Evolutionary conservation across 176 grass and related monocot genomes (phyloP).

Genomic region (Ananas comosus): DNA sequence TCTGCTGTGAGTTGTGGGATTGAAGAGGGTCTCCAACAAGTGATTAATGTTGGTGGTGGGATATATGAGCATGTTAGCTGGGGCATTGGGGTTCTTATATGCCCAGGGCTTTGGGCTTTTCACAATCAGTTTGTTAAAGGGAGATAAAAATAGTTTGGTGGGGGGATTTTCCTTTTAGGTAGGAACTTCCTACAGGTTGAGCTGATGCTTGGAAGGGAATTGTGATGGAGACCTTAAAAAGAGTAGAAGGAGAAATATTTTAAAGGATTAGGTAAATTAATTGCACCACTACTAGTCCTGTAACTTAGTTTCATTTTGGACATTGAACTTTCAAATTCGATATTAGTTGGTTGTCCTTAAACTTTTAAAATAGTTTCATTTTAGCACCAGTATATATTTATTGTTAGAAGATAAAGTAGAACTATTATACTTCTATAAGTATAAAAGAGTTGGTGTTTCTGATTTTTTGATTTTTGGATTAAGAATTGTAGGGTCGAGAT

Average conservation of each 20-base stretch:
- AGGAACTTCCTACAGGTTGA: not conserved
- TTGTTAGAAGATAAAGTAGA: too few relatives aligned
- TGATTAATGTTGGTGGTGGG: not conserved
- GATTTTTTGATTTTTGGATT: too few relatives aligned
- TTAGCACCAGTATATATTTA: too few relatives aligned
- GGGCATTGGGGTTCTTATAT: not conserved
- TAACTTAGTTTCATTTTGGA: too few relatives aligned
- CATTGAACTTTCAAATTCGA: too few relatives aligned
- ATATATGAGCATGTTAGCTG: not conserved
- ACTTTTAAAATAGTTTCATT: not conserved
- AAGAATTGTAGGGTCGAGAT: too few relatives aligned
- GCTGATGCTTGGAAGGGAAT: slow-evolving; percentile 47
- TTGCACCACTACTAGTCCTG: too few relatives aligned
- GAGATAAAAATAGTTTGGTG: slow-evolving; percentile 7
- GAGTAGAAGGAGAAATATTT: slow-evolving; percentile 7
- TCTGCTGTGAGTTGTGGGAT: not conserved
- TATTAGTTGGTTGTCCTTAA: not conserved
- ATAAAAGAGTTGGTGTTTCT: too few relatives aligned
- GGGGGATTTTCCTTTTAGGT: not conserved
- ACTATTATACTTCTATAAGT: too few relatives aligned
- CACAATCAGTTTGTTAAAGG: slow-evolving; percentile 14
- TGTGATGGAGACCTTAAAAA: slow-evolving; percentile 25
- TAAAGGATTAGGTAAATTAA: not conserved
- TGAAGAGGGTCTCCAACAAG: not conserved
- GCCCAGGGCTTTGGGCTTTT: not conserved